Evolutionary conservation across 805 yeast species (phyloP).

Genomic region (Yamadazyma ubonensis): DNA sequence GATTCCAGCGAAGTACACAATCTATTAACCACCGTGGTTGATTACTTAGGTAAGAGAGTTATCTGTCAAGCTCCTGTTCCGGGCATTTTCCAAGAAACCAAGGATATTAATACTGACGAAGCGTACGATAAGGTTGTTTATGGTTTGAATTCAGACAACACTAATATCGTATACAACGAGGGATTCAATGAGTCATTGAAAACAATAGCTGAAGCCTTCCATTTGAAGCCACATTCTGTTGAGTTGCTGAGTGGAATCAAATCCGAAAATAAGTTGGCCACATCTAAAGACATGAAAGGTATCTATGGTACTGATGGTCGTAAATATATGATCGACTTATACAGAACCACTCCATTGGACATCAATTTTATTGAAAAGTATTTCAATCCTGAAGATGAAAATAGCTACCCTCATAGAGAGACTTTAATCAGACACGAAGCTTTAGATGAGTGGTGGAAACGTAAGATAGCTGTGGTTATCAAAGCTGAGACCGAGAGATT

Average conservation of each 20-base stretch:
- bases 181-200: slow-evolving; percentile 56
- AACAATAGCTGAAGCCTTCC: slow-evolving; percentile 70
- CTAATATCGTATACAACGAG: slow-evolving; percentile 48
- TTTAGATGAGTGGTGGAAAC: slow-evolving; percentile 84
- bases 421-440: slow-evolving; percentile 83
- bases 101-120: slow-evolving; percentile 39
- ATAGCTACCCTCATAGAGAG: slow-evolving; percentile 76
- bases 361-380: slow-evolving; percentile 67
- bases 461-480: slow-evolving; percentile 55
- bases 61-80: slow-evolving; percentile 96
- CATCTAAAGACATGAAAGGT: slow-evolving; percentile 83
- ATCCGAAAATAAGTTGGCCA: slow-evolving; percentile 48
- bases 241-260: slow-evolving; percentile 45
- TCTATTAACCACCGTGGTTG: slow-evolving; percentile 81
- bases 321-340: slow-evolving; percentile 78
- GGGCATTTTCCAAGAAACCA: slow-evolving; percentile 61
- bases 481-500: slow-evolving; percentile 50
- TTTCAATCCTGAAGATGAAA: slow-evolving; percentile 36
- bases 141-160: slow-evolving; percentile 67
- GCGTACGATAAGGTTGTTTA: slow-evolving; percentile 58
- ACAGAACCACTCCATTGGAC: slow-evolving; percentile 83
- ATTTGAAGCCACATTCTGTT: slow-evolving; percentile 67
- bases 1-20: slow-evolving; percentile 58
- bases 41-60: slow-evolving; percentile 83
- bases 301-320: slow-evolving; percentile 82